phyloP scores from a whole-genome alignment of 495 filamentous ascomycete genomes.

The Penicillium soppii region DNA sequence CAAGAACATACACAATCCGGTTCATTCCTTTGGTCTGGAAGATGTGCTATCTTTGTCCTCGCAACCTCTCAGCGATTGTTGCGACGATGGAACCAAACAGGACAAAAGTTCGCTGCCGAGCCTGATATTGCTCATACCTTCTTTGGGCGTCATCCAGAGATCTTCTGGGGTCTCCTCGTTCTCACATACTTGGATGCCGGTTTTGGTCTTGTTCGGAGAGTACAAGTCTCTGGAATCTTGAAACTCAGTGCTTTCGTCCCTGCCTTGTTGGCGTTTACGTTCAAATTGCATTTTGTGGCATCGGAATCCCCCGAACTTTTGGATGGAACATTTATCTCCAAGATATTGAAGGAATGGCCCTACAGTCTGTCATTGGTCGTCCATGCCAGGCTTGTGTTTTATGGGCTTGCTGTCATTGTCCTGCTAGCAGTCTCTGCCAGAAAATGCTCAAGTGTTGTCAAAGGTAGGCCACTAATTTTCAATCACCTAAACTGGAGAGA shows the following conservation, averaged over 20 bases:
- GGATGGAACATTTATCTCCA: slow-evolving; percentile 47
- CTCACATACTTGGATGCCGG: slow-evolving; percentile 61
- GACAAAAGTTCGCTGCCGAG: slow-evolving; percentile 87
- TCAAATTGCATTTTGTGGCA: slow-evolving; percentile 79
- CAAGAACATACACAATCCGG: not conserved
- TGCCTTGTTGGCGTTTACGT: slow-evolving; percentile 62
- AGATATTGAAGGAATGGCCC: slow-evolving; percentile 46
- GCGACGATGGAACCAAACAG: slow-evolving; percentile 91
- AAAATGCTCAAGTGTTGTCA: not conserved
- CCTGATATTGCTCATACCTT: slow-evolving; percentile 76
- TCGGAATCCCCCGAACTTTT: slow-evolving; percentile 87
- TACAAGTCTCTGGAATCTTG: slow-evolving; percentile 27
- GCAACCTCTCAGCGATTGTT: slow-evolving; percentile 57
- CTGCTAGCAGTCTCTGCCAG: slow-evolving; percentile 24
- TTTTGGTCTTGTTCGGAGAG: slow-evolving; percentile 29
- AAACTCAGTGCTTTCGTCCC: slow-evolving; percentile 20
- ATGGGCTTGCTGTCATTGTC: slow-evolving; percentile 47
- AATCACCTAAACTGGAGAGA: not conserved
- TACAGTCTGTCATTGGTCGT: slow-evolving; percentile 47
- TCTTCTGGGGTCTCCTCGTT: slow-evolving; percentile 76
- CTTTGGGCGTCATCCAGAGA: slow-evolving; percentile 55
- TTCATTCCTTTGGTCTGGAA: slow-evolving; percentile 1
- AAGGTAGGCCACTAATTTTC: slow-evolving; percentile 16
- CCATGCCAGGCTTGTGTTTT: slow-evolving; percentile 43
- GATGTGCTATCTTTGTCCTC: slow-evolving; percentile 21